Conservation (phyloP, 768 basidiomycete species). For the Termitomyces sp. region DNA sequence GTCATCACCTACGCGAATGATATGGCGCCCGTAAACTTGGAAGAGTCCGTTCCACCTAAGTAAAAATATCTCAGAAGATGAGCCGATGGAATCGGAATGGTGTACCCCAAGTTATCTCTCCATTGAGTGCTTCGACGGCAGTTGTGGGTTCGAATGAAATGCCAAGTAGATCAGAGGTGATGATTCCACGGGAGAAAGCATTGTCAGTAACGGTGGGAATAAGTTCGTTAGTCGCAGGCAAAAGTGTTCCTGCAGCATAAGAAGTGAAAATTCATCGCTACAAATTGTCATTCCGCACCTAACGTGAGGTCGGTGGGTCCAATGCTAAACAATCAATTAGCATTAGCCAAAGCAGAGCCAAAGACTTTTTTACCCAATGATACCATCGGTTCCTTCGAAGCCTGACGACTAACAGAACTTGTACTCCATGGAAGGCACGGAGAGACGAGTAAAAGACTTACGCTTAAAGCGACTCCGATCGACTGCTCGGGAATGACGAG, state of each 20-base stretch:
- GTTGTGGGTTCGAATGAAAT: constrained; percentile 50
- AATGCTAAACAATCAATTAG: constrained; percentile 33
- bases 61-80: neutral
- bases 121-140: constrained; percentile 28
- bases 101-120: constrained; percentile 51
- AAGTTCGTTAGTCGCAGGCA: constrained; percentile 16
- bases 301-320: constrained; percentile 54
- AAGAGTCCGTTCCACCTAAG: constrained; percentile 37
- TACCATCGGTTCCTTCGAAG: constrained; percentile 53
- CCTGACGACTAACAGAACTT: constrained; percentile 27
- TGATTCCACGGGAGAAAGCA: constrained; percentile 34
- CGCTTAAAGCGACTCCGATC: constrained; percentile 52
- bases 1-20: constrained; percentile 30
- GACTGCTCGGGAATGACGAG: constrained; percentile 52
- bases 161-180: constrained; percentile 35
- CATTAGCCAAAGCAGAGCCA: neutral
- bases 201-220: constrained; percentile 60
- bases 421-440: neutral
- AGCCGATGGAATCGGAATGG: constrained; percentile 6
- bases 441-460: constrained; percentile 1
- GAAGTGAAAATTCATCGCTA: neutral
- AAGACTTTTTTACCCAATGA: constrained; percentile 44
- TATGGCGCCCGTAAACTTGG: constrained; percentile 38
- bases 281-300: constrained; percentile 19
- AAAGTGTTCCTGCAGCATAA: constrained; percentile 25